phyloP scores from a whole-genome alignment of 2,329 filamentous ascomycete species.

The Exophiala sp. region DNA sequence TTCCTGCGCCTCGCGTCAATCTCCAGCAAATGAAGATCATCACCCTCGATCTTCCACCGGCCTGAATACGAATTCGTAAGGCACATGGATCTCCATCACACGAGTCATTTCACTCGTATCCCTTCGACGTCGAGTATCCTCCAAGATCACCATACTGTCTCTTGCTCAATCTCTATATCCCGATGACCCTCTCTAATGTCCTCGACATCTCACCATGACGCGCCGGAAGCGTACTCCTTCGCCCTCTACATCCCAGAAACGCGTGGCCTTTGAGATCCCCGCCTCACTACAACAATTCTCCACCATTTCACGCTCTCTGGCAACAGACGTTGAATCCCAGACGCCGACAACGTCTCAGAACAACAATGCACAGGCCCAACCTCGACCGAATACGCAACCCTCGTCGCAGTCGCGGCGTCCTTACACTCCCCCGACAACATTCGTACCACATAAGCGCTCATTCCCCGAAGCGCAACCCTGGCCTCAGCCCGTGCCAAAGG shows the following conservation, averaged over 20 bases:
- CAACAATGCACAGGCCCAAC: constrained; percentile 2
- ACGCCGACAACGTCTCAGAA: neutral
- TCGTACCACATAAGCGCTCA: constrained; percentile 4
- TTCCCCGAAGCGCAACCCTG: constrained; percentile 9
- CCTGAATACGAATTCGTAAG: neutral
- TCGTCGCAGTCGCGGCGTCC: neutral
- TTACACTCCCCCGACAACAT: constrained; percentile 1
- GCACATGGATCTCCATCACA: neutral
- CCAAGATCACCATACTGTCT: neutral
- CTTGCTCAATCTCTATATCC: neutral
- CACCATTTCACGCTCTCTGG: constrained; percentile 21
- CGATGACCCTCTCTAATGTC: constrained; percentile 2
- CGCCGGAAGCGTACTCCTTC: constrained; percentile 19
- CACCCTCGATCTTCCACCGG: no score
- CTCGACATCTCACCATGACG: constrained; percentile 14
- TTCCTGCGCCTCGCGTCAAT: no score
- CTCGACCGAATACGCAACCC: constrained; percentile 9
- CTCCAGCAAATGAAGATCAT: no score
- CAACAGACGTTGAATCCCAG: constrained; percentile 3
- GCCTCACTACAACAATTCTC: constrained; percentile 23
- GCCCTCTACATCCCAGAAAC: constrained; percentile 13
- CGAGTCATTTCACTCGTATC: neutral
- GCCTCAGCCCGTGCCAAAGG: constrained; percentile 3
- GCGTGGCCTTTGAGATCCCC: constrained; percentile 24
- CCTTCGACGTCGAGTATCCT: neutral